Evolutionary conservation across 148 eudicot genomes (phyloP).

Genomic region (Cornus kousa): DNA sequence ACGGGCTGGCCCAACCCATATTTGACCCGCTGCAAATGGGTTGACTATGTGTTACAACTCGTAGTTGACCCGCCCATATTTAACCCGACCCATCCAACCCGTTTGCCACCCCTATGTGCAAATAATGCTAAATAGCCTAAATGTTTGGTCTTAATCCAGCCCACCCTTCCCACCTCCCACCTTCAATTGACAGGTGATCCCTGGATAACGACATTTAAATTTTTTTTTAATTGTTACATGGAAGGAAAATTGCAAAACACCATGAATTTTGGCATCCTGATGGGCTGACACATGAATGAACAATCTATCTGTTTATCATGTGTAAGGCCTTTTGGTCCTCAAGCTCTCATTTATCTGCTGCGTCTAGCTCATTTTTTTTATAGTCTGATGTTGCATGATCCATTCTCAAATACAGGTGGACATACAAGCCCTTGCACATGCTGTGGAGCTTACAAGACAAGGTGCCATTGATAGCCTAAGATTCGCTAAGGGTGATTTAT

Average conservation of each 20-base stretch:
- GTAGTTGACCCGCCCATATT: too few relatives aligned
- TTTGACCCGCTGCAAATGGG: too few relatives aligned
- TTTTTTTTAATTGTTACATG: not conserved
- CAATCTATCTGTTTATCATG: not conserved
- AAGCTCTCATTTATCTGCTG: not conserved
- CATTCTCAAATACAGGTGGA: constrained; percentile 56
- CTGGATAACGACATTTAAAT: too few relatives aligned
- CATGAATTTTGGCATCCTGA: not conserved
- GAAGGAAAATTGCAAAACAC: not conserved
- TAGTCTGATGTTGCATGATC: not conserved
- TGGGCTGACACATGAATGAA: not conserved
- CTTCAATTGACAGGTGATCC: too few relatives aligned
- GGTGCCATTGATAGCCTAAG: constrained; percentile 90
- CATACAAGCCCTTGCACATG: constrained; percentile 95
- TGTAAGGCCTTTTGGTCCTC: not conserved
- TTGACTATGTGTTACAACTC: too few relatives aligned
- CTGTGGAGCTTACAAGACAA: constrained; percentile 95
- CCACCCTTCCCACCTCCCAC: too few relatives aligned
- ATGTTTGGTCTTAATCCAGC: too few relatives aligned
- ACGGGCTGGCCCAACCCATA: too few relatives aligned
- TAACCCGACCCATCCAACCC: too few relatives aligned
- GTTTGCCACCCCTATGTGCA: too few relatives aligned
- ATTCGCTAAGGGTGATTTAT: constrained; percentile 80
- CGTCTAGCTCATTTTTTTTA: not conserved
- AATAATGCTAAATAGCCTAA: too few relatives aligned